These are phyloP conservation scores for Bruguiera hainesii DNA, from an alignment of 441 rosid species.

Conservation along the genomic window DNA sequence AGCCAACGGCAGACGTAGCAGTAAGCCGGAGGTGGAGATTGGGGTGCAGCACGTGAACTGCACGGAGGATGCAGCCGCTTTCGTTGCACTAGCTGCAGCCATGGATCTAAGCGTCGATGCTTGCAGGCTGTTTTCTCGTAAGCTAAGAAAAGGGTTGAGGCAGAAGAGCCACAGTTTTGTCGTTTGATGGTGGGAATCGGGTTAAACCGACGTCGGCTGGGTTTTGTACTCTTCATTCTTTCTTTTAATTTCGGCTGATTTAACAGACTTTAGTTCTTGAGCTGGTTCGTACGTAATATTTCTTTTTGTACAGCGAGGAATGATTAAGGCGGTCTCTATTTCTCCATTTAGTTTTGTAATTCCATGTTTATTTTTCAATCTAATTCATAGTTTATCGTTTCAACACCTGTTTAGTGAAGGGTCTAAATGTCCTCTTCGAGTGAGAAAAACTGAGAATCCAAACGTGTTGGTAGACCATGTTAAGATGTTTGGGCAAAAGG, in stretches of 20 bases:
- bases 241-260: constrained; percentile 11
- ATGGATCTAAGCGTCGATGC: constrained; percentile 93
- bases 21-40: constrained; percentile 80
- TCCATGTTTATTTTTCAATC: background rate
- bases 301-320: constrained; percentile 47
- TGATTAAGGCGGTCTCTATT: constrained; percentile 19
- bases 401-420: background rate
- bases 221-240: constrained; percentile 20
- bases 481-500: background rate
- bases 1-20: constrained; percentile 48
- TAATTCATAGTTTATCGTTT: background rate
- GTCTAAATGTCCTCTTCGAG: too few relatives aligned
- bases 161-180: constrained; percentile 54
- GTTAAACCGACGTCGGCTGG: constrained; percentile 26
- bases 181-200: constrained; percentile 37
- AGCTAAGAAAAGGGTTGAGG: constrained; percentile 79
- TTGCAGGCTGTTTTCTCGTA: constrained; percentile 63
- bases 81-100: constrained; percentile 85
- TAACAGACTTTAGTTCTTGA: constrained; percentile 29
- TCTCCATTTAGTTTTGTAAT: constrained; percentile 2
- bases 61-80: constrained; percentile 94
- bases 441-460: constrained; percentile 10
- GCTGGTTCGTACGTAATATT: constrained; percentile 30
- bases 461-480: constrained; percentile 10
- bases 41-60: constrained; percentile 89